Base-by-base conservation (phyloP, 1,284 basidiomycete species). In the Ustilago xerochloae region DNA sequence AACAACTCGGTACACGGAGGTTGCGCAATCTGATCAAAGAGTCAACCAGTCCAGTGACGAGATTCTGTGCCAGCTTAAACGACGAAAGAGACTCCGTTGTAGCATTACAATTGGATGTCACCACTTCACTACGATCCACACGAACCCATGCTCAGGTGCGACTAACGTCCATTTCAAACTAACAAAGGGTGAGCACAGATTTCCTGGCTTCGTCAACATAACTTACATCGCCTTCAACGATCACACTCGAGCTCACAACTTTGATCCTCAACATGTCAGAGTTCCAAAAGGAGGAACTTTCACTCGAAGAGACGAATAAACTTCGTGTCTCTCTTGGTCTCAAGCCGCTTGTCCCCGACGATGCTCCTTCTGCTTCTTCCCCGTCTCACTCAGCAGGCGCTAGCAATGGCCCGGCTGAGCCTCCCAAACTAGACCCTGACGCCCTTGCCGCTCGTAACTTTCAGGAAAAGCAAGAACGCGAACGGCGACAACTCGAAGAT, bases 231-330 rank as follows among this genome's bases (percentile, higher is more conserved):
- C 46, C 47, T 24, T 26, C n/a, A 52, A 18, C 47, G 49, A 29
- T 53, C 52, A 55, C 26, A 45, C 30, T 61, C 56, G 45, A 50
- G 60, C 69, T 72, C 63, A 72, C 69, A 58, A 58, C 64, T 24
- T 5, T 13, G 12, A 32, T 15, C 48, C n/a, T 49, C 47, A 46
- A 50, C 65, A 82, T 82, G 81, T 77, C 77, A 63, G 80, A 76
- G 66, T 82, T 82, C 64, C 74, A 75, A 26, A 85, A 85, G 62
- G 91, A 94, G 85, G 91, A 92, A 84, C 91, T 97, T 84, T 91
- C 92, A 77, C 89, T 99, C 83, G 95, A 97, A 84, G 97, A 99
- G 88, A 97, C 95, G 57, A 98, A 98, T 88, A 94, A 92, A 86
- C 93, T 97, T 84, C 93, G 97, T 87, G 90, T 97, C 71, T 92